These are phyloP conservation scores for Cordyceps javanica DNA, from an alignment of 2,329 filamentous ascomycete genomes.

Conservation along the genomic window DNA sequence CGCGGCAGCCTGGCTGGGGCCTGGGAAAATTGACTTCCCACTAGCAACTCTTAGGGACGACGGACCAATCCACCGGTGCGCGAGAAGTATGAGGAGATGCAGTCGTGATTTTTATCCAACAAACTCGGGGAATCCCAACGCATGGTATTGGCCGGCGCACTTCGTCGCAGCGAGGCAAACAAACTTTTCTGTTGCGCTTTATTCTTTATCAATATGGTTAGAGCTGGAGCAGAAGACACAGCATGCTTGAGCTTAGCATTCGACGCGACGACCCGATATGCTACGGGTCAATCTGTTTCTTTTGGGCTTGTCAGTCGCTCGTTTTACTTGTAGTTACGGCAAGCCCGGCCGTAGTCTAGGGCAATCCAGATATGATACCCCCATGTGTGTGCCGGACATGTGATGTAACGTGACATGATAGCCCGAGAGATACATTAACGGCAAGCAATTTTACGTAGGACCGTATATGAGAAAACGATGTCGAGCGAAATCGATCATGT, in stretches of 20 bases:
- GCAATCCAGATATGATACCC: constrained; percentile 19
- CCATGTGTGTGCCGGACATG: not conserved
- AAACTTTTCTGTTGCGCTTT: not conserved
- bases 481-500: too few species aligned
- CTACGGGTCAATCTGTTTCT: constrained; percentile 25
- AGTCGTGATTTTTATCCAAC: constrained; percentile 15
- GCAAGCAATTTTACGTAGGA: too few species aligned
- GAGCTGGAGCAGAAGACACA: not conserved
- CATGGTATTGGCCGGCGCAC: not conserved
- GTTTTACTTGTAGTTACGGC: constrained; percentile 24
- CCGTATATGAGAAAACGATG: too few species aligned
- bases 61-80: constrained; percentile 22
- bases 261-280: constrained; percentile 17
- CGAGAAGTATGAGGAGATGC: constrained; percentile 13
- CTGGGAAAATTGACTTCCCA: constrained; percentile 23
- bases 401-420: not conserved
- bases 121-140: constrained; percentile 3
- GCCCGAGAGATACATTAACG: too few species aligned
- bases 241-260: constrained; percentile 10
- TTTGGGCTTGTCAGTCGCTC: constrained; percentile 30
- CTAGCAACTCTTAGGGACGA: constrained; percentile 16
- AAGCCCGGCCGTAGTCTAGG: constrained; percentile 30
- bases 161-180: constrained; percentile 1
- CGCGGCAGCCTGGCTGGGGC: constrained; percentile 19
- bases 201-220: not conserved